Evolutionary conservation across 2,329 filamentous ascomycete species (phyloP), one percentile per base, ranked within the genome.

Genomic region (Stagonosporopsis cucurbitacearum): DNA sequence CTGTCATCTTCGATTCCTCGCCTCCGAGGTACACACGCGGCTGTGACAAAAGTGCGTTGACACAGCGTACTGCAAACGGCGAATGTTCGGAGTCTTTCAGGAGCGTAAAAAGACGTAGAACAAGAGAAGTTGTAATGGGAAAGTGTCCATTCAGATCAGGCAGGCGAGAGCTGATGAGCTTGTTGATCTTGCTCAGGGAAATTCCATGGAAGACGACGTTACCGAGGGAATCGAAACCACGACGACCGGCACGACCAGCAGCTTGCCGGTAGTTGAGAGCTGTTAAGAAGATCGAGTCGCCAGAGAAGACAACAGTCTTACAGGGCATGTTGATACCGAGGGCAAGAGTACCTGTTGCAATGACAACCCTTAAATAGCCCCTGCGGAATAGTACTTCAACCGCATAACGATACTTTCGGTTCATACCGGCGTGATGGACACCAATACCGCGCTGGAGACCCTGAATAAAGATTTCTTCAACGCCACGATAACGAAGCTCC

Each of bases 381-480:
- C 84, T 88, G 8, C 90, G 83, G 75, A 92, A 92, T 7, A 92
- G 76, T 56, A 90, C 88, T 68, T 92, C 89, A 1, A 91, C 87
- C 19, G 78, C 80, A 70, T 92, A 89, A 33, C 90, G 84, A 68
- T 93, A 93, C 59, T 85, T 85, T 44, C 88, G 82, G 68, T 92
- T 93, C 86, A 93, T 86, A 75, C 90, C 90, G 17, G 89, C 84
- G 68, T 94, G 91, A 75, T 94, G 90, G 6, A 93, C 84, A 28
- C 88, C 91, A 17, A 94, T 79, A 19, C 91, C 90, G 51, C 90
- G 80, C 54, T 79, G 78, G 1, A 94, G 78, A 2, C 86, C 85
- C 9, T 82, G 76, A 19, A 91, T 80, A 8, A 92, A 71, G 60
- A 80, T 79, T 11, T 79, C 76, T 0, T 77, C 70, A 19, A 88